Evolutionary conservation across 371 early-diverging fungal genomes (phyloP).

Genomic region (Mucor racemosus): DNA sequence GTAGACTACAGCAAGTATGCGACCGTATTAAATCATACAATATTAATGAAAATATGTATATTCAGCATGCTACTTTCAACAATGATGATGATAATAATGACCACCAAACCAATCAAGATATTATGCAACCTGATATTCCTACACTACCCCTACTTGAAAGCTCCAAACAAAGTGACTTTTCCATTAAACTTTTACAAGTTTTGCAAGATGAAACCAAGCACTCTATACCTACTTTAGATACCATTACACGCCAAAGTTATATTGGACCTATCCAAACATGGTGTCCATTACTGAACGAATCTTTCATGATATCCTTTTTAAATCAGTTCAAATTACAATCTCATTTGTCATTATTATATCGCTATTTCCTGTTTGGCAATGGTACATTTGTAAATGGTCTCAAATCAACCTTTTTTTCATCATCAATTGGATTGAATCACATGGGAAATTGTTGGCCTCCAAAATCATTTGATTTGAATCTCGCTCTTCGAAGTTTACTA

Average conservation of each 20-base stretch:
- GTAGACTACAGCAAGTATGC: not conserved
- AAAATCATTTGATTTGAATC: slow-evolving; percentile 39
- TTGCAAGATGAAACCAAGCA: slow-evolving; percentile 9
- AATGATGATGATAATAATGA: not conserved
- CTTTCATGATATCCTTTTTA: slow-evolving; percentile 52
- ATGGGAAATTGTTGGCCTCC: slow-evolving; percentile 49
- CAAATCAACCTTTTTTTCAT: slow-evolving; percentile 34
- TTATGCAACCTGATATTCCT: slow-evolving; percentile 5
- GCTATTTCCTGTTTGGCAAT: slow-evolving; percentile 49
- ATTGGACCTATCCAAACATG: slow-evolving; percentile 40
- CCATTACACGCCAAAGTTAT: slow-evolving; percentile 38
- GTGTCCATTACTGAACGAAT: slow-evolving; percentile 52
- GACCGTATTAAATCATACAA: slow-evolving; percentile 6
- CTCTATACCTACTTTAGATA: slow-evolving; percentile 42
- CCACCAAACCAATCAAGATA: not conserved
- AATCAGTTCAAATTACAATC: slow-evolving; percentile 49
- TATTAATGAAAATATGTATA: not conserved
- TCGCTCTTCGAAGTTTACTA: slow-evolving; percentile 45
- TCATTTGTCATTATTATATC: slow-evolving; percentile 43
- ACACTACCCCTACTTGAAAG: not conserved
- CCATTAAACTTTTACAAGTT: slow-evolving; percentile 16
- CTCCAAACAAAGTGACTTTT: slow-evolving; percentile 13
- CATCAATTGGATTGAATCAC: slow-evolving; percentile 16
- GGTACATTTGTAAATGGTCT: slow-evolving; percentile 44
- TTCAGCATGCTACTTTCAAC: not conserved